Percentiles rank a stretch among this genome's conserved stretches.
Evolutionary conservation across 805 yeast genomes (phyloP).

Genomic region (Nakazawaea anatomiae): DNA sequence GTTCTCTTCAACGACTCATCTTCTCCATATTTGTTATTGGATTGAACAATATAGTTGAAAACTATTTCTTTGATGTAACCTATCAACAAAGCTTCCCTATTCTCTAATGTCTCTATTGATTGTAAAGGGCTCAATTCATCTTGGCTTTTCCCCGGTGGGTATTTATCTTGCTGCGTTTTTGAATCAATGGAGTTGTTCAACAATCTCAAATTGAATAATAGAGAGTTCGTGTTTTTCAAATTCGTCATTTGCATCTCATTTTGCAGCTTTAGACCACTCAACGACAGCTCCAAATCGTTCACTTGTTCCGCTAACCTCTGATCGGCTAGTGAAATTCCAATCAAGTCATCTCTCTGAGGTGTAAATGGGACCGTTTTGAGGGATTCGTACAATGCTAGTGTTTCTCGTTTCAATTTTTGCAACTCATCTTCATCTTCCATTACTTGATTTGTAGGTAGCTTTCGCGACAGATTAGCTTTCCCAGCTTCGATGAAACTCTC

Average conservation of each 20-base stretch:
- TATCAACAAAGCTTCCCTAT: slow-evolving; percentile 18
- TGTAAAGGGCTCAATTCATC: not conserved
- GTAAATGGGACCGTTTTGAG: slow-evolving; percentile 20
- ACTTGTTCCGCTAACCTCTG: slow-evolving; percentile 11
- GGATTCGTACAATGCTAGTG: slow-evolving; percentile 19
- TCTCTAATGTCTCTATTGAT: slow-evolving; percentile 12
- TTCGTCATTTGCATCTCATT: slow-evolving; percentile 1
- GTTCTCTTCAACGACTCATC: slow-evolving; percentile 12
- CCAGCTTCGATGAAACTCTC: slow-evolving; percentile 1
- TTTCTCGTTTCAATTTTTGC: slow-evolving; percentile 7
- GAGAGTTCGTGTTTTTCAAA: slow-evolving; percentile 4
- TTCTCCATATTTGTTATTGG: slow-evolving; percentile 19
- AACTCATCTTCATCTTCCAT: slow-evolving; percentile 2
- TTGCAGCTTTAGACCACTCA: not conserved
- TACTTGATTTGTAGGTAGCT: not conserved
- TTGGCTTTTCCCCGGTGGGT: not conserved
- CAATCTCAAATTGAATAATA: slow-evolving; percentile 6
- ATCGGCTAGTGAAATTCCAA: slow-evolving; percentile 21
- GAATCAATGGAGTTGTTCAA: slow-evolving; percentile 7
- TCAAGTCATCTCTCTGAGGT: slow-evolving; percentile 23
- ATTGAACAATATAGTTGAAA: slow-evolving; percentile 20
- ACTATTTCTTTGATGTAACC: slow-evolving; percentile 20
- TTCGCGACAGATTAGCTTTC: not conserved
- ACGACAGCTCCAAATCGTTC: slow-evolving; percentile 7
- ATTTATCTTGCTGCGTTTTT: slow-evolving; percentile 10